These are phyloP conservation scores for Protomyces macrosporus DNA, from an alignment of 1,139 yeast genomes.

Conservation along the genomic window DNA sequence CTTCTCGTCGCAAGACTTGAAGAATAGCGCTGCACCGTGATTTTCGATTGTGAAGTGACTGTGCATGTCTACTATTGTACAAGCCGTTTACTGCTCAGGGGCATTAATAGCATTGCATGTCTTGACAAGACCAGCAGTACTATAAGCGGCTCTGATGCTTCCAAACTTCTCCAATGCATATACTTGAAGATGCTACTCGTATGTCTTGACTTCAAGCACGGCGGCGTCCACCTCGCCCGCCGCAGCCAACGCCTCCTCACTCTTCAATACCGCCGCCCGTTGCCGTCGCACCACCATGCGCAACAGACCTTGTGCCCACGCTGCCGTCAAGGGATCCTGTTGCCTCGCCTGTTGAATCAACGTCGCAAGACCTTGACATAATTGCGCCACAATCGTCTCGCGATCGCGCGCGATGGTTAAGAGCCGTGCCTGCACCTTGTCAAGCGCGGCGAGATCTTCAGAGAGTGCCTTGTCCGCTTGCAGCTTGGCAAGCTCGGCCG, in stretches of 20 bases:
- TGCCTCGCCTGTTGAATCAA: not conserved
- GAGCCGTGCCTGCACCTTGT: not conserved
- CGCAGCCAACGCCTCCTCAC: not conserved
- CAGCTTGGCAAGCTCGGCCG: not conserved
- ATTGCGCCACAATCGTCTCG: not conserved
- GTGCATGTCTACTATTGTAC: not conserved
- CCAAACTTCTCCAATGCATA: too few relatives aligned
- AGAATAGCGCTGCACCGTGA: slow-evolving; percentile 1
- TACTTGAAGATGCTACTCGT: not conserved
- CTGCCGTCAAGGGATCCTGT: not conserved
- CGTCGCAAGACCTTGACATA: not conserved
- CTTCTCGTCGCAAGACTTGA: not conserved
- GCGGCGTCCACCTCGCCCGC: not conserved
- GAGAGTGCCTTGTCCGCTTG: not conserved
- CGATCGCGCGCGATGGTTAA: not conserved
- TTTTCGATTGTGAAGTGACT: not conserved
- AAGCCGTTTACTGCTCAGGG: not conserved
- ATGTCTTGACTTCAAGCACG: not conserved
- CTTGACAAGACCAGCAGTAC: not conserved
- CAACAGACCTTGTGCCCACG: not conserved
- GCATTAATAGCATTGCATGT: not conserved
- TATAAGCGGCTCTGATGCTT: not conserved
- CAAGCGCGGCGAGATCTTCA: not conserved
- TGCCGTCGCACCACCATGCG: not conserved
- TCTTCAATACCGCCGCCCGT: not conserved